Evolutionary conservation across 371 early-diverging fungal species (phyloP).

Genomic region (Syncephalastrum monosporum): DNA sequence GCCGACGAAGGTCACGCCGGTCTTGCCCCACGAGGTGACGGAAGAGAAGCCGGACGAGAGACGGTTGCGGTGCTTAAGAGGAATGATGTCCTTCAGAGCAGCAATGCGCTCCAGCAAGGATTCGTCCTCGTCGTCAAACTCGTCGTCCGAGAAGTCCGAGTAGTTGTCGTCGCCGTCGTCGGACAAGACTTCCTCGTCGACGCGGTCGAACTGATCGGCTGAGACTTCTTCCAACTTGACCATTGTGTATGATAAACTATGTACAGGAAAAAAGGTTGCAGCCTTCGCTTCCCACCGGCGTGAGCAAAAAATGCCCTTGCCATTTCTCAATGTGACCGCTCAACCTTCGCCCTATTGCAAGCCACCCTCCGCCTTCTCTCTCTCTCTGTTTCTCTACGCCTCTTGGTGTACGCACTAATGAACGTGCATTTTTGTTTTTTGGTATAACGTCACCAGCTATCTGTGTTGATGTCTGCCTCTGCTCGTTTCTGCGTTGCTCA

Average conservation of each 20-base stretch:
- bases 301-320: too few relatives aligned
- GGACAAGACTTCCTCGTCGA: slow-evolving; percentile 33
- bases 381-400: too few relatives aligned
- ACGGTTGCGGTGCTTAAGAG: slow-evolving; percentile 62
- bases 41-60: slow-evolving; percentile 52
- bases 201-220: slow-evolving; percentile 45
- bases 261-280: too few relatives aligned
- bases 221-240: slow-evolving; percentile 57
- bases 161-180: slow-evolving; percentile 56
- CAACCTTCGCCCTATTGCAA: too few relatives aligned
- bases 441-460: too few relatives aligned
- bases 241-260: slow-evolving; percentile 26
- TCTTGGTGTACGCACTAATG: too few relatives aligned
- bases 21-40: slow-evolving; percentile 55
- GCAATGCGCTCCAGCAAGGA: slow-evolving; percentile 67
- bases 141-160: slow-evolving; percentile 58
- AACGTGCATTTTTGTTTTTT: too few relatives aligned
- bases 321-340: too few relatives aligned
- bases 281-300: too few relatives aligned
- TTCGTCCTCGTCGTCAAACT: slow-evolving; percentile 56
- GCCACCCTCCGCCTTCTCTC: too few relatives aligned
- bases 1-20: slow-evolving; percentile 62
- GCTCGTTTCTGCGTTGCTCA: too few relatives aligned
- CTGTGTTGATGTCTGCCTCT: too few relatives aligned
- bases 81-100: slow-evolving; percentile 78